Evolutionary conservation across 106 monocot species (phyloP).

Genomic region (Apostasia ramifera): DNA sequence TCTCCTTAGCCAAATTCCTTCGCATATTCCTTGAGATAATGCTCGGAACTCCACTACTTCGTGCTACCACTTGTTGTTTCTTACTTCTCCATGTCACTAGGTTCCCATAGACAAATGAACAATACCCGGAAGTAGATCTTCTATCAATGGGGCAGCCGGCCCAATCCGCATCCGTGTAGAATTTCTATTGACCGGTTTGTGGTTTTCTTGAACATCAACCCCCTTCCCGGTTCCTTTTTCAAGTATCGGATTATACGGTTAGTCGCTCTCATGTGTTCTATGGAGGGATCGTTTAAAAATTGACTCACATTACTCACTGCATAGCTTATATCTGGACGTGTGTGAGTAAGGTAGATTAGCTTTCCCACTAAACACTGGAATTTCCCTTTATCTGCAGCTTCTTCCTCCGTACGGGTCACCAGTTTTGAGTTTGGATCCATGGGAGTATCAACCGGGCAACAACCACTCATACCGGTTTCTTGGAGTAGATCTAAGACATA

Average conservation of each 20-base stretch:
- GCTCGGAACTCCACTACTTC: slow-evolving; percentile 13
- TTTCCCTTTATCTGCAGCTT: not conserved
- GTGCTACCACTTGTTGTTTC: slow-evolving; percentile 10
- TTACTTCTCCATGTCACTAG: slow-evolving; percentile 18
- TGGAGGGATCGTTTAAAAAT: slow-evolving; percentile 6
- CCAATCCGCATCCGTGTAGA: slow-evolving; percentile 19
- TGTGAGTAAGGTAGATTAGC: slow-evolving; percentile 13
- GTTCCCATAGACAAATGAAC: slow-evolving; percentile 16
- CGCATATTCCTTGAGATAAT: slow-evolving; percentile 6
- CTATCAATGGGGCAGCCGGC: slow-evolving; percentile 4
- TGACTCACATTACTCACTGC: slow-evolving; percentile 11
- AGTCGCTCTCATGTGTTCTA: slow-evolving; percentile 3
- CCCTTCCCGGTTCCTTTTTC: slow-evolving; percentile 7
- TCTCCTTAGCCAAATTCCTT: slow-evolving; percentile 8
- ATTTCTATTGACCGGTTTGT: not conserved
- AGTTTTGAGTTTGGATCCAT: slow-evolving; percentile 6
- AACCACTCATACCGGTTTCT: slow-evolving; percentile 12
- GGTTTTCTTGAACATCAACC: slow-evolving; percentile 6
- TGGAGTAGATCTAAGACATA: slow-evolving; percentile 9
- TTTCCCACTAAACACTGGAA: not conserved
- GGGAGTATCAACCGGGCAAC: not conserved
- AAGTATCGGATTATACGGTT: not conserved
- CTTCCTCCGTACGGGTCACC: not conserved
- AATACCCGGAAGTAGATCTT: slow-evolving; percentile 17
- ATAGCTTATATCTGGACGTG: slow-evolving; percentile 16